phyloP scores from a whole-genome alignment of 495 filamentous ascomycete genomes.

The Daldinia caldariorum region DNA sequence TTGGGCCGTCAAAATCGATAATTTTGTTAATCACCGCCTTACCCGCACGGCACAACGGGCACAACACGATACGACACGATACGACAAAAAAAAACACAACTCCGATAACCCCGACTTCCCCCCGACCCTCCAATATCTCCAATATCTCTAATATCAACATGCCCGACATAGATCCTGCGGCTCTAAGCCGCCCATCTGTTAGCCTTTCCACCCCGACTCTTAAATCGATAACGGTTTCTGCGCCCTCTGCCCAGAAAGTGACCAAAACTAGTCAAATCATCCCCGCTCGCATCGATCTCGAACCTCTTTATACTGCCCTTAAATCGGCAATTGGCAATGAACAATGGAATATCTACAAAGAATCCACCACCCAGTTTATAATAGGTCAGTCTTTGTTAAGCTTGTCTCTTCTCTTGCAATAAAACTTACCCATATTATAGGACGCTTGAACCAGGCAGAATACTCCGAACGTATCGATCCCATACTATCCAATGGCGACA shows the following conservation, averaged over 20 bases:
- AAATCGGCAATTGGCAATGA: constrained; percentile 81
- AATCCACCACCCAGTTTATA: constrained; percentile 79
- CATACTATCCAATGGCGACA: constrained; percentile 71
- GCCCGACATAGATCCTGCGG: constrained; percentile 87
- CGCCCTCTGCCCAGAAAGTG: constrained; percentile 65
- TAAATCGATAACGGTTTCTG: constrained; percentile 68
- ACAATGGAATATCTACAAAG: constrained; percentile 89
- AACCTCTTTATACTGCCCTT: constrained; percentile 86
- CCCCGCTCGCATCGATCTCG: constrained; percentile 83
- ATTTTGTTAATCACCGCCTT: constrained; percentile 13
- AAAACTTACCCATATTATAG: constrained; percentile 55
- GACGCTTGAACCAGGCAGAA: constrained; percentile 86
- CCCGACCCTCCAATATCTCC: not conserved
- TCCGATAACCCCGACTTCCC: not conserved
- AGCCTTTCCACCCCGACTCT: constrained; percentile 70
- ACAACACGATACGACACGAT: too few relatives aligned
- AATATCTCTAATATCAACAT: constrained; percentile 65
- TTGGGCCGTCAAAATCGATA: constrained; percentile 8
- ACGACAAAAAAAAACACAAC: constrained; percentile 12
- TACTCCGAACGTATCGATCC: constrained; percentile 78
- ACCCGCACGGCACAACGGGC: constrained; percentile 3
- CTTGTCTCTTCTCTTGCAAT: constrained; percentile 24
- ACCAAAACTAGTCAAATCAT: constrained; percentile 73
- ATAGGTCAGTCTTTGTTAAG: constrained; percentile 68
- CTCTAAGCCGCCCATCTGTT: constrained; percentile 73